phyloP scores from a whole-genome alignment of 441 rosid species.

The Mallotus repandus region DNA sequence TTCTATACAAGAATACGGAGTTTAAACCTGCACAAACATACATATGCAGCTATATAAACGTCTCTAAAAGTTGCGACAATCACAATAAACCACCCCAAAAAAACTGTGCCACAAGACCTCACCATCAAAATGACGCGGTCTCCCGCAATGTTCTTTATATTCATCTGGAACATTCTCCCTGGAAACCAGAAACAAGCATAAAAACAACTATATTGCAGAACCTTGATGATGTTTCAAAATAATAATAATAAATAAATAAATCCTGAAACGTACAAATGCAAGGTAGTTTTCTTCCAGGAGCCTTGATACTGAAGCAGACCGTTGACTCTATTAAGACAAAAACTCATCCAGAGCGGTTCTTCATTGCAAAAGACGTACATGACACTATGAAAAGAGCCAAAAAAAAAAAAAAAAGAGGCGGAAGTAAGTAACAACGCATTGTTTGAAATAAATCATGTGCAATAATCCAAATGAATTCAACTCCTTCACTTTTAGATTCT shows the following conservation, averaged over 20 bases:
- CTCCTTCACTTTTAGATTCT: background rate
- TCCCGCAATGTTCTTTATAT: slow-evolving; percentile 35
- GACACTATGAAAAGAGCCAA: slow-evolving; percentile 45
- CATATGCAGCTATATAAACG: background rate
- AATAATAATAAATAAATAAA: background rate
- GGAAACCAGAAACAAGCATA: slow-evolving; percentile 22
- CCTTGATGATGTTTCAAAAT: background rate
- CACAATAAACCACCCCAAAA: slow-evolving; percentile 13
- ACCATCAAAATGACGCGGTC: slow-evolving; percentile 68
- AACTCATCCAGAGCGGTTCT: slow-evolving; percentile 92
- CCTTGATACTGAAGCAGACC: slow-evolving; percentile 66
- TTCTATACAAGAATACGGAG: slow-evolving; percentile 77
- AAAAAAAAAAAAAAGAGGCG: background rate
- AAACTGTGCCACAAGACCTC: slow-evolving; percentile 16
- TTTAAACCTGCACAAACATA: slow-evolving; percentile 61
- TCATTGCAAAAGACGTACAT: slow-evolving; percentile 87
- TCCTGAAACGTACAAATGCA: slow-evolving; percentile 52
- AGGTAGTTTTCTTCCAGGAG: slow-evolving; percentile 84
- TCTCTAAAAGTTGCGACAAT: background rate
- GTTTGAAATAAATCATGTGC: too few relatives aligned
- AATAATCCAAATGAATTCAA: background rate
- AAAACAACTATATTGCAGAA: background rate
- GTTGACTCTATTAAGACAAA: slow-evolving; percentile 53
- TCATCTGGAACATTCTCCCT: slow-evolving; percentile 62
- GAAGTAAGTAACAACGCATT: background rate